Conservation (phyloP, 2,329 filamentous ascomycete species). For the Corniculantispora saksenae region DNA sequence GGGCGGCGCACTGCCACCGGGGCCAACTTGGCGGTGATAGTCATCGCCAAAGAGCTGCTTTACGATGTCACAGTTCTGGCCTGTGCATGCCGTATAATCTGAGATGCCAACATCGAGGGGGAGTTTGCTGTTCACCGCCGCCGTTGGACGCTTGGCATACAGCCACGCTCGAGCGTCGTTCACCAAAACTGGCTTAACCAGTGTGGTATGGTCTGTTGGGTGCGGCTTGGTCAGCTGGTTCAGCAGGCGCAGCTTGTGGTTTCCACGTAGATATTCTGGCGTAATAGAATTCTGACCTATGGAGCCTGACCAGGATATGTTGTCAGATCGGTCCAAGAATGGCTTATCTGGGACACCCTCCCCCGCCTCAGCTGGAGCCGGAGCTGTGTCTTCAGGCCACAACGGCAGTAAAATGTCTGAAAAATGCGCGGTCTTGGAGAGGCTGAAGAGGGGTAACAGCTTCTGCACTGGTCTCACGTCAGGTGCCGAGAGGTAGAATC, state of each 20-base stretch:
- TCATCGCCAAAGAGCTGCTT: constrained; percentile 34
- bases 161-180: constrained; percentile 47
- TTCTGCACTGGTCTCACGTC: constrained; percentile 62
- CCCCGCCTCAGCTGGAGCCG: constrained; percentile 41
- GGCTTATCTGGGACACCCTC: constrained; percentile 28
- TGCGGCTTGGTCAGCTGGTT: constrained; percentile 66
- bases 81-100: constrained; percentile 57
- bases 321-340: constrained; percentile 64
- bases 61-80: constrained; percentile 36
- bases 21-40: constrained; percentile 13
- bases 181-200: constrained; percentile 58
- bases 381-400: constrained; percentile 49
- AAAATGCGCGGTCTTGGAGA: constrained; percentile 71
- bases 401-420: constrained; percentile 75
- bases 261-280: constrained; percentile 60
- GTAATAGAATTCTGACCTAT: constrained; percentile 57
- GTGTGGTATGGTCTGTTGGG: constrained; percentile 46
- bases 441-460: constrained; percentile 74
- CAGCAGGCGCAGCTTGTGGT: constrained; percentile 71
- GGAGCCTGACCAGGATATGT: constrained; percentile 74
- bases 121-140: constrained; percentile 55
- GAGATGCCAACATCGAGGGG: constrained; percentile 61
- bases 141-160: constrained; percentile 41
- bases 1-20: constrained; percentile 49
- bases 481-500: constrained; percentile 68